Evolutionary conservation across 1,284 basidiomycete genomes (phyloP), one percentile per base, ranked within the genome.

Genomic region (Apiotrichum veenhuisii): DNA sequence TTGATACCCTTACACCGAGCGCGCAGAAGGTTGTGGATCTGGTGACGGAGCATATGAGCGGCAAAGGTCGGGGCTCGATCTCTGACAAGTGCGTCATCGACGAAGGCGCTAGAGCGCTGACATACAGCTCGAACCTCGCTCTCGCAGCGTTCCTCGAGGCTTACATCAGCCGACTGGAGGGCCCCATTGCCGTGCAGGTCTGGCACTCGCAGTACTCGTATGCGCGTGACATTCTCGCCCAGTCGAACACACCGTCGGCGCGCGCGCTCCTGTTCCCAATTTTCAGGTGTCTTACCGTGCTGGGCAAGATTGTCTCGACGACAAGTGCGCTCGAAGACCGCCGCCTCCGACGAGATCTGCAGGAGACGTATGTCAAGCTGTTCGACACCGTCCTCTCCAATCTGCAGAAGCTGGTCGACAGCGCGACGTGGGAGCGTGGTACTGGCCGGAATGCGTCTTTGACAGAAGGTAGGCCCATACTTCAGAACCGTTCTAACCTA

Each of bases 251-350:
- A 82, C 86, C 51, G 84, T 85, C 78, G 1, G 61, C 64, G 1
- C 86, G 85, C 61, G 66, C 80, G 0, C 86, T 90, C 61, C 82
- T 87, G 9, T 93, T 88, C 73, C 82, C 87, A 5, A 27, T 70
- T 9, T 78, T 97, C 25, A 82, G 86, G 87, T 91, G 91, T 73
- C 78, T 96, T 36, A 87, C 85, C 3, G 82, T 87, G 1, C 74
- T 97, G 18, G 87, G 87, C 0, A 86, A 91, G 61, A 95, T 64
- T 8, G 82, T 98, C 17, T 85, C 88, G 2, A 88, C 90, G 67
- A 94, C 91, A 0, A 86, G 87, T 4, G 89, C 91, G 0, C 82
- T 95, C 71, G 95, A 98, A 59, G 95, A 98, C 74, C 83, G 86
- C 20, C 83, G 89, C 22, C 79, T 93, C 54, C 84, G 89, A n/a